Conservation (phyloP, 176 grass and related monocot genomes). For the Aegilops longissima region DNA sequence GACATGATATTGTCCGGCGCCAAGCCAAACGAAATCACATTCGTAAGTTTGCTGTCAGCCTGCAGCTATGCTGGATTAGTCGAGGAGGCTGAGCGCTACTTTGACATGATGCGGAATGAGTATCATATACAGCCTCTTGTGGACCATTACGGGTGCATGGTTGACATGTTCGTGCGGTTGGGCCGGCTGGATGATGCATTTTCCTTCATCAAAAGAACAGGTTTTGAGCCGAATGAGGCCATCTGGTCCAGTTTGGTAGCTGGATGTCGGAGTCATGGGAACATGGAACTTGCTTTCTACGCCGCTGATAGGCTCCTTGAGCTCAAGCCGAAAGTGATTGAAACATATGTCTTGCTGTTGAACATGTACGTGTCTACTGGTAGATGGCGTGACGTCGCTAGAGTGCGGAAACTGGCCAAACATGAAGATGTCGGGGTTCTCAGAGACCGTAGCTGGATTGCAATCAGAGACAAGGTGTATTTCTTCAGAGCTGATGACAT, state of each 20-base stretch:
- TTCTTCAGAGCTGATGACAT: constrained; percentile 68
- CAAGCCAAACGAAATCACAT: constrained; percentile 75
- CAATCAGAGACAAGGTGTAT: constrained; percentile 67
- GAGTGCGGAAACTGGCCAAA: constrained; percentile 72
- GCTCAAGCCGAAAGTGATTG: constrained; percentile 67
- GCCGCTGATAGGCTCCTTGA: constrained; percentile 65
- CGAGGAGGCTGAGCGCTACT: constrained; percentile 66
- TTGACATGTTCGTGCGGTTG: constrained; percentile 77
- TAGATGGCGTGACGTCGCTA: constrained; percentile 63
- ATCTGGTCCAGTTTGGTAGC: constrained; percentile 93
- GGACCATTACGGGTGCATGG: constrained; percentile 85
- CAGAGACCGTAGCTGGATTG: constrained; percentile 83
- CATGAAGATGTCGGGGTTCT: constrained; percentile 61
- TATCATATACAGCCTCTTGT: constrained; percentile 65
- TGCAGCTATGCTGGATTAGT: constrained; percentile 77
- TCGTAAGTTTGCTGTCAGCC: constrained; percentile 81
- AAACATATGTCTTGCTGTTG: constrained; percentile 78
- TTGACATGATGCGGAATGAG: constrained; percentile 71
- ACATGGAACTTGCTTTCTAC: constrained; percentile 74
- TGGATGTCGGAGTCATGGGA: constrained; percentile 78
- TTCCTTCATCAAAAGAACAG: constrained; percentile 50
- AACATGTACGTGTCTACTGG: constrained; percentile 83
- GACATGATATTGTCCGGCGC: constrained; percentile 72
- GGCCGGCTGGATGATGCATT: constrained; percentile 80
- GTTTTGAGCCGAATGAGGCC: constrained; percentile 64